phyloP scores from a whole-genome alignment of 1,139 yeast species.

The Sugiyamaella castrensis region DNA sequence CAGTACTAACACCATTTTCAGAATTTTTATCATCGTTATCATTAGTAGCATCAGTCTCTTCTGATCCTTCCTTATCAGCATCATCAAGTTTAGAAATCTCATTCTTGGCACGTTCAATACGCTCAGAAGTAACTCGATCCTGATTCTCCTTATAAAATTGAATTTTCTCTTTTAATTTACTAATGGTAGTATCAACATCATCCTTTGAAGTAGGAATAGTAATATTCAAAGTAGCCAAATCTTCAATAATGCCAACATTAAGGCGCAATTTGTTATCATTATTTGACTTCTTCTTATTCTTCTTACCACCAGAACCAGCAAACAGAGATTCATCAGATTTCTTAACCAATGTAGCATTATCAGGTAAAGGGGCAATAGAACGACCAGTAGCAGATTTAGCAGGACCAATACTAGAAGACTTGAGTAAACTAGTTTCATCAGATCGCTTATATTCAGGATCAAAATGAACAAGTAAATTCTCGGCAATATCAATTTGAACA shows the following conservation, averaged over 20 bases:
- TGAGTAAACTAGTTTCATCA: constrained; percentile 24
- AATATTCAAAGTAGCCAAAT: constrained; percentile 72
- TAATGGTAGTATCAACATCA: constrained; percentile 65
- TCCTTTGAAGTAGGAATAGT: constrained; percentile 77
- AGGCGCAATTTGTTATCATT: constrained; percentile 56
- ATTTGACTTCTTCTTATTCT: constrained; percentile 44
- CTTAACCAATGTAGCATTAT: constrained; percentile 62
- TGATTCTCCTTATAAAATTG: constrained; percentile 68
- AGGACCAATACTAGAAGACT: constrained; percentile 12
- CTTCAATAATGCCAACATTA: constrained; percentile 76
- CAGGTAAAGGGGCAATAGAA: constrained; percentile 55
- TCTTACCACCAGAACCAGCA: constrained; percentile 55
- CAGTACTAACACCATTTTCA: constrained; percentile 16
- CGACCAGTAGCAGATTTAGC: constrained; percentile 25
- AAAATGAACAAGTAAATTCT: constrained; percentile 64
- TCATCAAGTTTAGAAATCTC: constrained; percentile 58
- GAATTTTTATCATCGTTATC: constrained; percentile 16
- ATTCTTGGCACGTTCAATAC: constrained; percentile 71
- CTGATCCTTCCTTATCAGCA: constrained; percentile 19
- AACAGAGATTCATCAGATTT: constrained; percentile 55
- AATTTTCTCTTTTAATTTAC: constrained; percentile 70
- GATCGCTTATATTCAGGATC: constrained; percentile 66
- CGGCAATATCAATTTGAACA: constrained; percentile 68
- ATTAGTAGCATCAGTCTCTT: constrained; percentile 14
- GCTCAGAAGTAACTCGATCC: constrained; percentile 75